Base-by-base conservation (phyloP, 2,329 filamentous ascomycete genomes). In the Cladophialophora chaetospira region DNA sequence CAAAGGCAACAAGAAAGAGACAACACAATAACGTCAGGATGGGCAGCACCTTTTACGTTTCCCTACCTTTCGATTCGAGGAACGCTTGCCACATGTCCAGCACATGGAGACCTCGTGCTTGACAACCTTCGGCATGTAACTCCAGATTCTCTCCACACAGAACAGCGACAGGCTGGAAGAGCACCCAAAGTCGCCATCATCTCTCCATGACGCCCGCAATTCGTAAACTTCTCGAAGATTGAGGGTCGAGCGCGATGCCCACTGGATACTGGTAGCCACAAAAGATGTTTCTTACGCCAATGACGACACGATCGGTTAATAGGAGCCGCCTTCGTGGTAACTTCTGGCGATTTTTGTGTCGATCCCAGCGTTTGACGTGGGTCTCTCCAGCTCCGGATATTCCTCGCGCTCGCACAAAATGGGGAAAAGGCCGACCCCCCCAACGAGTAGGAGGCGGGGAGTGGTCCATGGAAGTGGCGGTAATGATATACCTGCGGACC, bases 381-480 rank as follows among this genome's bases (percentile, higher is more conserved):
- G 44, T 21, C 35, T 13, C 46, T 38, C 31, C 31, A 10, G 35
- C 46, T 49, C 46, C 46, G 46, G 46, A 48, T 48, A 48, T 48
- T 48, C 28, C 45, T 48, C 44, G 44, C 44, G 23, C 44, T 31
- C 6, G 4, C 15, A 43, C 19, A 15, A n/a, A 9, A 21, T 49
- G 11, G 31, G 31, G 29, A 31, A 8, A 10, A 11, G 5, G 17
- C 21, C 21, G 46, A 23, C 29, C 46, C 45, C 31, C 46, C 35
- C 46, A 31, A 6, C 31, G 8, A 31, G 31, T 19, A 19, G 6
- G 15, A 38, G 35, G 35, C 15, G 31, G 46, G 45, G 45, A 19
- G n/a, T 49, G 46, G 46, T n/a, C 46, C 19, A 49, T 25, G 11
- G n/a, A n/a, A 23, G 47, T 40, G 48, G 48, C 36, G 47, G 47